Percentiles rank a stretch among this genome's conserved stretches.
phyloP scores from a whole-genome alignment of 2,329 filamentous ascomycete species.

The Hypoxylon sp. region DNA sequence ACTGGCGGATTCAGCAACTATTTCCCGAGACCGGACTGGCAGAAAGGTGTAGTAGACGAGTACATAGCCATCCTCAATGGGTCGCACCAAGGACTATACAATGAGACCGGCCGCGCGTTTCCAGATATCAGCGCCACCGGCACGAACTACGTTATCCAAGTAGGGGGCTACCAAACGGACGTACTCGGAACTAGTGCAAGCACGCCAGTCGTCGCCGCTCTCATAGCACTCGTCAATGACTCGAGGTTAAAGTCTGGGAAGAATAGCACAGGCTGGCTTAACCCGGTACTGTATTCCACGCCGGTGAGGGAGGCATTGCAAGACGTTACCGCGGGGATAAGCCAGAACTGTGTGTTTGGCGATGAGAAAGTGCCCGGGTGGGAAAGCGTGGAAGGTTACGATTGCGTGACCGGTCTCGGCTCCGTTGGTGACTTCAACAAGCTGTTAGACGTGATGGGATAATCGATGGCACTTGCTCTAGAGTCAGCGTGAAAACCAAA shows the following conservation, averaged over 20 bases:
- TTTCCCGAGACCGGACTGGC: slow-evolving; percentile 62
- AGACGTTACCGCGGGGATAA: slow-evolving; percentile 59
- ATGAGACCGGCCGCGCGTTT: slow-evolving; percentile 59
- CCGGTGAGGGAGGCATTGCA: slow-evolving; percentile 54
- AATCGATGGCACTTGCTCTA: not conserved
- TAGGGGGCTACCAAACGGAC: slow-evolving; percentile 51
- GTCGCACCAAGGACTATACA: slow-evolving; percentile 43
- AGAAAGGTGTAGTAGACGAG: slow-evolving; percentile 55
- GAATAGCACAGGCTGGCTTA: slow-evolving; percentile 66
- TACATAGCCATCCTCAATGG: slow-evolving; percentile 59
- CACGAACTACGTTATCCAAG: slow-evolving; percentile 55
- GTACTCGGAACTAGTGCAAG: slow-evolving; percentile 57
- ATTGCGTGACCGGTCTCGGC: slow-evolving; percentile 64
- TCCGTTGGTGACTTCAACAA: slow-evolving; percentile 57
- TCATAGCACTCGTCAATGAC: slow-evolving; percentile 68
- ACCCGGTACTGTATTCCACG: slow-evolving; percentile 60
- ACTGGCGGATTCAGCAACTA: slow-evolving; percentile 65
- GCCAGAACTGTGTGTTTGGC: slow-evolving; percentile 55
- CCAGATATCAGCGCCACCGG: slow-evolving; percentile 66
- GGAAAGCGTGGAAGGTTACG: slow-evolving; percentile 60
- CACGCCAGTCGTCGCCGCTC: slow-evolving; percentile 66
- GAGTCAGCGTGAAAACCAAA: not conserved
- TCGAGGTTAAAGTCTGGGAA: slow-evolving; percentile 58
- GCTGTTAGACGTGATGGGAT: slow-evolving; percentile 27
- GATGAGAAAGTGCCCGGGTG: slow-evolving; percentile 57